Percentiles rank a stretch among this genome's conserved stretches.
phyloP scores from a whole-genome alignment of 768 basidiomycete species.

The Mrakia gelida region DNA sequence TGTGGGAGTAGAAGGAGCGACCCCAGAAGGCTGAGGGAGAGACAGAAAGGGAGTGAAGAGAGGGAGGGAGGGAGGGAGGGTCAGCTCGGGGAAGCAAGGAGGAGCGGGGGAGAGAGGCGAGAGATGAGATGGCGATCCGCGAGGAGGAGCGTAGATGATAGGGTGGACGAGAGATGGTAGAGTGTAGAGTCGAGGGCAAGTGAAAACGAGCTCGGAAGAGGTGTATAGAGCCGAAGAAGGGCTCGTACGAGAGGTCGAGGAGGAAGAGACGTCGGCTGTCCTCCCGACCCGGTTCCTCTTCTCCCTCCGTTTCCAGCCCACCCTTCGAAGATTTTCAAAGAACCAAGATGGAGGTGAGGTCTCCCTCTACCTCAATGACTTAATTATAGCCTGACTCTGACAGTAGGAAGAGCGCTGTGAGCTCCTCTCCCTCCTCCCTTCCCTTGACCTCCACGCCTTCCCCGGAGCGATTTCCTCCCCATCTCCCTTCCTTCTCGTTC shows the following conservation, averaged over 20 bases:
- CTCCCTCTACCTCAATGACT: not conserved
- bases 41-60: not conserved
- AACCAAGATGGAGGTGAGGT: too few species aligned
- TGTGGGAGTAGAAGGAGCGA: slow-evolving; percentile 5
- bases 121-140: not conserved
- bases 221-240: not conserved
- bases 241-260: too few species aligned
- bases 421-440: not conserved
- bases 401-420: not conserved
- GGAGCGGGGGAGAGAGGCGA: not conserved
- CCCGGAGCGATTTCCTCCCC: not conserved
- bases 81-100: not conserved
- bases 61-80: not conserved
- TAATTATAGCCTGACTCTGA: not conserved
- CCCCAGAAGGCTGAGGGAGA: not conserved
- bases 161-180: not conserved
- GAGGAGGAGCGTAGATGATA: not conserved
- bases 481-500: not conserved
- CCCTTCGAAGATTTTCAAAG: too few species aligned
- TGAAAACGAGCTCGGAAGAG: too few species aligned
- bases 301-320: too few species aligned
- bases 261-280: too few species aligned
- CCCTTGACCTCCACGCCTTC: not conserved
- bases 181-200: not conserved
- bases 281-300: too few species aligned